Conservation (phyloP, 441 rosid genomes). For the Eutrema salsugineum region DNA sequence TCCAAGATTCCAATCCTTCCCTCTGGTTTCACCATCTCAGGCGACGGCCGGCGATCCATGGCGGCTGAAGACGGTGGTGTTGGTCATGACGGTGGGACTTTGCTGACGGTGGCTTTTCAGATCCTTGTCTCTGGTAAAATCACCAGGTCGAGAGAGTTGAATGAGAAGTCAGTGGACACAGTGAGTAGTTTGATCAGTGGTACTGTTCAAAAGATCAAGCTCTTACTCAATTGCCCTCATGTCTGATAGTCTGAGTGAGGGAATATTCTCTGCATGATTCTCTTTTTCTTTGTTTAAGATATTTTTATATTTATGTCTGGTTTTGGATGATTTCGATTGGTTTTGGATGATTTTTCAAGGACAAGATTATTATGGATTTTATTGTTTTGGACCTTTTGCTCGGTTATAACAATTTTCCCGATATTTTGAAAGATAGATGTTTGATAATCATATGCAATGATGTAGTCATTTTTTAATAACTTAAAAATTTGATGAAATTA, state of each 20-base stretch:
- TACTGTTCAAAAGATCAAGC: slow-evolving; percentile 48
- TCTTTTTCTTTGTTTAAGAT: neutral
- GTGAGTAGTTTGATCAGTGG: slow-evolving; percentile 52
- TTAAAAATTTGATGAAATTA: no score
- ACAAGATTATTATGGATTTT: neutral
- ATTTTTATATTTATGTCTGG: neutral
- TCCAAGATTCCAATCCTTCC: slow-evolving; percentile 51
- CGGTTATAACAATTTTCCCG: neutral
- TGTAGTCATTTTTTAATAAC: no score
- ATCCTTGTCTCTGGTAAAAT: slow-evolving; percentile 34
- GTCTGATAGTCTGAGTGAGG: slow-evolving; percentile 29
- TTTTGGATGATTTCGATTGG: neutral
- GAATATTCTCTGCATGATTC: slow-evolving; percentile 24
- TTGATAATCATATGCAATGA: neutral
- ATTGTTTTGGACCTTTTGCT: neutral
- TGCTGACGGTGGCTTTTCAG: slow-evolving; percentile 57
- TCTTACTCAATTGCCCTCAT: slow-evolving; percentile 36
- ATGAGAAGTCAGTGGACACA: slow-evolving; percentile 42
- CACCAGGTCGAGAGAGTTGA: slow-evolving; percentile 16
- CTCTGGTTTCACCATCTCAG: slow-evolving; percentile 64
- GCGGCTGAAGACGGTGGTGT: neutral
- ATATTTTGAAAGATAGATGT: neutral
- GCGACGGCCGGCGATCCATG: slow-evolving; percentile 36
- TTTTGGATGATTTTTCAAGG: neutral
- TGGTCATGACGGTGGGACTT: slow-evolving; percentile 14